Base-by-base conservation (phyloP, 1,139 yeast species). In the Kluyveromyces marxianus region DNA sequence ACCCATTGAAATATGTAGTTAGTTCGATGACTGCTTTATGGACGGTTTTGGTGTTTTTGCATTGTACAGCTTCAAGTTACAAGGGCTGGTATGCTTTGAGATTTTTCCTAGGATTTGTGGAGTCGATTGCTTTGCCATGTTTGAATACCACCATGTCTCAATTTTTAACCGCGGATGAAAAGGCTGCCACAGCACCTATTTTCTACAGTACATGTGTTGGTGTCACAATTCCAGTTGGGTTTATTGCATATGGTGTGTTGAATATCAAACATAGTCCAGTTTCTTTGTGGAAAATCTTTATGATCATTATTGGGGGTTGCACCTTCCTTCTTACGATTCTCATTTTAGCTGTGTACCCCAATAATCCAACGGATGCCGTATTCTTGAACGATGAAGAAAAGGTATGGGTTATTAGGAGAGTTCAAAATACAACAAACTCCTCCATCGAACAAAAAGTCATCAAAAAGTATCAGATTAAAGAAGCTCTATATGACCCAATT, bases 101-200 rank as follows among this genome's bases (percentile, higher is more conserved):
- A 51, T 72, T 73, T 55, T 69, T 70, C 53, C 60, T 73, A 29
- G 77, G 77, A 1, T 57, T 71, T 50, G 63, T 69, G 21, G 77
- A 73, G 53, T 60, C 75, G 7, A 63, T 66, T 41, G 65, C 71
- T 6, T 57, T 70, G 27, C 73, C 76, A 4, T 50, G 66, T 26
- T 50, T 69, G 41, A 66, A 66, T 43, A 62, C 65, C 26, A 71
- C 76, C 3, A 66, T 69, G 56, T 68, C 68, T 4, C 72, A 70
- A 65, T 72, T 71, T 50, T 61, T 72, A 44, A 71, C 72, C 8
- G 58, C 67, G 21, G 54, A 62, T 14, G 71, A 70, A 48, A 62
- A 70, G 49, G 71, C 72, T 8, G 62, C 68, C 25, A 62, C 69
- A 25, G 70, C 70, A 31, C 75, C 76, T n/a, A 47, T 72, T 2